Evolutionary conservation across 2,329 filamentous ascomycete species (phyloP).

Genomic region (Dactylellina drechsleri): DNA sequence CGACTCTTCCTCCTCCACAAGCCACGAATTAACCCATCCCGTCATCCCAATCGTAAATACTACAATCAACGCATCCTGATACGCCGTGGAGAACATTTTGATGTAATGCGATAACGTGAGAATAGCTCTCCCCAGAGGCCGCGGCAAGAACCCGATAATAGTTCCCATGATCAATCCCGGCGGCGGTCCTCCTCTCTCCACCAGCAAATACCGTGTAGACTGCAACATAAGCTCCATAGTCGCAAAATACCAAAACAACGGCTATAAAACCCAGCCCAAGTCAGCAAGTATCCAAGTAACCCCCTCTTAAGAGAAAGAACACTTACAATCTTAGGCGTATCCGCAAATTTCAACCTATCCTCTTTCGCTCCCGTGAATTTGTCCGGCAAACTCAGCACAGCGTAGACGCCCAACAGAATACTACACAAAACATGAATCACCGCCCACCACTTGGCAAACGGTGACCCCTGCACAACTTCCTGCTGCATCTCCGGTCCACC

Average conservation of each 20-base stretch:
- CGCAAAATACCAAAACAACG: constrained; percentile 83
- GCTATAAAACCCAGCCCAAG: constrained; percentile 57
- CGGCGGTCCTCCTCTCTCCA: constrained; percentile 69
- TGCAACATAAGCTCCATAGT: constrained; percentile 79
- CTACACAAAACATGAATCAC: constrained; percentile 56
- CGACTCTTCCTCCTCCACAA: constrained; percentile 18
- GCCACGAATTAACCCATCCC: constrained; percentile 58
- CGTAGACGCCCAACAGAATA: constrained; percentile 56
- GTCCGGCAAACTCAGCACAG: constrained; percentile 50
- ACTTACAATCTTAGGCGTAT: constrained; percentile 37
- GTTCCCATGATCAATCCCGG: constrained; percentile 73
- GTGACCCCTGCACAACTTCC: constrained; percentile 30
- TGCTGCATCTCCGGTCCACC: constrained; percentile 16
- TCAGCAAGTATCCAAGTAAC: background rate
- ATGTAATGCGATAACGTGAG: constrained; percentile 58
- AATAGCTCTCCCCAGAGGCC: constrained; percentile 64
- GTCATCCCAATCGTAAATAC: constrained; percentile 58
- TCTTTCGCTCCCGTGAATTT: constrained; percentile 55
- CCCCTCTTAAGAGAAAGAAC: background rate
- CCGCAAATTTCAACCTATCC: constrained; percentile 52
- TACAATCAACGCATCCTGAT: constrained; percentile 58
- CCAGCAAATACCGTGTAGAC: constrained; percentile 74
- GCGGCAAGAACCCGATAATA: constrained; percentile 73
- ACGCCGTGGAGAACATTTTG: constrained; percentile 59
- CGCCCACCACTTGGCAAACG: constrained; percentile 57